Conservation (phyloP, 495 filamentous ascomycete species). For the Daldinia vernicosa region DNA sequence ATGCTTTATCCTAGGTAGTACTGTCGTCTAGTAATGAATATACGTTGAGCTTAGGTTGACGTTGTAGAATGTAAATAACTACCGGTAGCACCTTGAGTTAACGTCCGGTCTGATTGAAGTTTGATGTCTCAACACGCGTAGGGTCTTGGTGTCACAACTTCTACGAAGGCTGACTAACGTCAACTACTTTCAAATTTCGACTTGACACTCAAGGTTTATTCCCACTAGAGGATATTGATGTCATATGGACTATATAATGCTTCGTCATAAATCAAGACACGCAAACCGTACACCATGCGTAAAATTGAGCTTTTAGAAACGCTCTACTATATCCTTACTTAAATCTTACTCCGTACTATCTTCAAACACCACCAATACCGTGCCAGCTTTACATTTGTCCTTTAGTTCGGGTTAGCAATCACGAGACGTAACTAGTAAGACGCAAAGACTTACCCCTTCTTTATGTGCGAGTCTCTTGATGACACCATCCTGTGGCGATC, state of each 20-base stretch:
- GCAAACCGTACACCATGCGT: not conserved
- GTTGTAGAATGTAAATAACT: too few species aligned
- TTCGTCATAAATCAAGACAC: not conserved
- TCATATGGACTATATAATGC: not conserved
- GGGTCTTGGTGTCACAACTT: not conserved
- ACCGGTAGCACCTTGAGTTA: not conserved
- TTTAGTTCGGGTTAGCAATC: constrained; percentile 41
- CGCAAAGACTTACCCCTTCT: constrained; percentile 74
- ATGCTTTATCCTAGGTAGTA: too few species aligned
- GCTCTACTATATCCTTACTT: not conserved
- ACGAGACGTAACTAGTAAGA: too few species aligned
- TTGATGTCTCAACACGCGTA: not conserved
- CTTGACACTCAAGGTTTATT: not conserved
- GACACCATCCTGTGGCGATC: constrained; percentile 83
- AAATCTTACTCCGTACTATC: constrained; percentile 14
- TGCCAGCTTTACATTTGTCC: constrained; percentile 69
- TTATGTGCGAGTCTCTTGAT: constrained; percentile 85
- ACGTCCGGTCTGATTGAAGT: not conserved
- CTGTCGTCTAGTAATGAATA: too few species aligned
- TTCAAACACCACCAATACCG: constrained; percentile 64
- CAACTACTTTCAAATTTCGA: not conserved
- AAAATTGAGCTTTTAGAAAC: not conserved
- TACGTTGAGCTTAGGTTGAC: too few species aligned
- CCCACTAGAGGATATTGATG: not conserved
- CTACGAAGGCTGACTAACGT: not conserved